Evolutionary conservation across 78 protist genomes (phyloP).

Genomic region (Guillardia theta): DNA sequence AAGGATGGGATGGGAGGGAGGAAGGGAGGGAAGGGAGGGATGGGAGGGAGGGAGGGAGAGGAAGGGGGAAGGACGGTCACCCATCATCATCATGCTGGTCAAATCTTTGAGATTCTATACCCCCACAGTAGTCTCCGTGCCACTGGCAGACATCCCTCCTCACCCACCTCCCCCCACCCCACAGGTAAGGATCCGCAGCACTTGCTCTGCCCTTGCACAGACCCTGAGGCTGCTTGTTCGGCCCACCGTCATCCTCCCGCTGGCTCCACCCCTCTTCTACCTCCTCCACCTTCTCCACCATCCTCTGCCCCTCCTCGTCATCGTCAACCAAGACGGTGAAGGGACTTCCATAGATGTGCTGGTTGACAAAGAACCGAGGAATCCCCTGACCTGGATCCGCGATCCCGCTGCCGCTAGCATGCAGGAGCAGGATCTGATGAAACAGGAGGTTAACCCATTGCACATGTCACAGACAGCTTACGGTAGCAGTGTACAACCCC

Average conservation of each 20-base stretch:
- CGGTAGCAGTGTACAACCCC: background rate
- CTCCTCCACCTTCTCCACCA: background rate
- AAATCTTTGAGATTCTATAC: background rate
- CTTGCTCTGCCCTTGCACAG: too few relatives aligned
- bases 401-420: background rate
- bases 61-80: too few relatives aligned
- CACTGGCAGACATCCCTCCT: background rate
- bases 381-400: conserved; percentile 19
- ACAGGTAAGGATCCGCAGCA: too few relatives aligned
- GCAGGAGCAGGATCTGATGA: background rate
- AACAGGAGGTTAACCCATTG: background rate
- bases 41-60: too few relatives aligned
- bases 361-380: background rate
- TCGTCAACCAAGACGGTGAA: background rate
- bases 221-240: too few relatives aligned
- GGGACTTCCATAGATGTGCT: background rate
- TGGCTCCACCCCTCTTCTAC: background rate
- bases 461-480: too few relatives aligned
- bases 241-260: background rate
- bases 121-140: background rate
- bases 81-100: background rate
- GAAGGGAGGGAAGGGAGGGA: too few relatives aligned
- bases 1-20: too few relatives aligned
- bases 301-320: background rate
- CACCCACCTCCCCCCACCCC: conserved; percentile 19